phyloP scores from a whole-genome alignment of 192 early-diverging fungal species.

The Coemansia sp. region DNA sequence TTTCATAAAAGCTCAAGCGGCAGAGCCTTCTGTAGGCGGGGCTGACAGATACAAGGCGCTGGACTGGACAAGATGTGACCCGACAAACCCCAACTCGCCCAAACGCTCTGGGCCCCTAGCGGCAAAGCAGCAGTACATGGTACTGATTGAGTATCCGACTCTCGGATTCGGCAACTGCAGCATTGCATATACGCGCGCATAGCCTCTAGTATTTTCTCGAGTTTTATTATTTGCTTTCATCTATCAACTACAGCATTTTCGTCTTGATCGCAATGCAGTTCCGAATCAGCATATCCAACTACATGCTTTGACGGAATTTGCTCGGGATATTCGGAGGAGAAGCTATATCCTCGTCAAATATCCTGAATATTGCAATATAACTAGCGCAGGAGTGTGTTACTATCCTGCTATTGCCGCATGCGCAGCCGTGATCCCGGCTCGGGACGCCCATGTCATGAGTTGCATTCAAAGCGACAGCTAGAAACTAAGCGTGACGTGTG shows the following conservation, averaged over 20 bases:
- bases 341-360: neutral
- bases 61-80: constrained; percentile 2
- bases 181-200: neutral
- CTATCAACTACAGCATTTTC: too few relatives aligned
- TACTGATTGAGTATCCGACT: constrained; percentile 2
- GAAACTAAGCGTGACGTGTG: neutral
- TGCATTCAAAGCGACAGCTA: neutral
- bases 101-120: neutral
- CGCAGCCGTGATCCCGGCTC: neutral
- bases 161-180: constrained; percentile 4
- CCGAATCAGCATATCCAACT: neutral
- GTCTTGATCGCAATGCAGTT: too few relatives aligned
- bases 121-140: neutral
- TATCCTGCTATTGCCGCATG: neutral
- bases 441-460: neutral
- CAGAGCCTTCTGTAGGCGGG: neutral
- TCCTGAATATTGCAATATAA: neutral
- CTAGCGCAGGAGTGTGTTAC: neutral
- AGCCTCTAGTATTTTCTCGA: neutral
- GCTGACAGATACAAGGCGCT: constrained; percentile 2
- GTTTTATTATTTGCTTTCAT: neutral
- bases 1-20: neutral
- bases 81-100: neutral
- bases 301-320: neutral
- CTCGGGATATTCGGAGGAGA: neutral